Evolutionary conservation across 225 moss, liverwort and hornwort genomes (phyloP).

Genomic region (Antitrichia curtipendula): DNA sequence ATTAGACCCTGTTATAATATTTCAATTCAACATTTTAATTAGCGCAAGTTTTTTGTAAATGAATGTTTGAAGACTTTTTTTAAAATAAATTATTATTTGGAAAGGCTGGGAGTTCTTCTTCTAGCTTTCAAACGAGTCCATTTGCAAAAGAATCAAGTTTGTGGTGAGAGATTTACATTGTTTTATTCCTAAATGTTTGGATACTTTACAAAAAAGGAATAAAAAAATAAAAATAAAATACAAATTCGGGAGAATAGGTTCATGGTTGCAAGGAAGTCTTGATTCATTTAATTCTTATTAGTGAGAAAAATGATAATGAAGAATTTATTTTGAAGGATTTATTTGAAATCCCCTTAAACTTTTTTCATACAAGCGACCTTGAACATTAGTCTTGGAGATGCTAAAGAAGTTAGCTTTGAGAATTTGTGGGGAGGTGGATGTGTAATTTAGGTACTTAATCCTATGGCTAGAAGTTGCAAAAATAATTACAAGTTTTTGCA

Average conservation of each 20-base stretch:
- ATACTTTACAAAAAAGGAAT: background rate
- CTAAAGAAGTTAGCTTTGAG: rapidly evolving
- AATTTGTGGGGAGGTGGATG: background rate
- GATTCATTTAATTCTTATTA: background rate
- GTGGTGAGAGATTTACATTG: background rate
- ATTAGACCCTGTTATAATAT: background rate
- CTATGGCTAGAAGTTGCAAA: background rate
- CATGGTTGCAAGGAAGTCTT: background rate
- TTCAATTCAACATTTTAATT: background rate
- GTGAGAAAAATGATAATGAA: background rate
- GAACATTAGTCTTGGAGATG: background rate
- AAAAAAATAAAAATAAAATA: too few species aligned
- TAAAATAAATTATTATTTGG: background rate
- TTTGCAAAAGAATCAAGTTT: background rate
- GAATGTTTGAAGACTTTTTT: background rate
- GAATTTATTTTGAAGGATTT: background rate
- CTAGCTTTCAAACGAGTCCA: background rate
- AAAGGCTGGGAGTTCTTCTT: background rate
- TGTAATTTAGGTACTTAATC: background rate
- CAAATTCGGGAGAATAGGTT: background rate
- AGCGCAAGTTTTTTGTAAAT: background rate
- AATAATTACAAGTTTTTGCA: background rate
- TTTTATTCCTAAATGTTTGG: background rate
- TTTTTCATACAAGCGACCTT: background rate
- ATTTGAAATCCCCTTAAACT: rapidly evolving